Evolutionary conservation across 2,329 filamentous ascomycete species (phyloP), one percentile per base, ranked within the genome.

Genomic region (Juglanconis oblonga): DNA sequence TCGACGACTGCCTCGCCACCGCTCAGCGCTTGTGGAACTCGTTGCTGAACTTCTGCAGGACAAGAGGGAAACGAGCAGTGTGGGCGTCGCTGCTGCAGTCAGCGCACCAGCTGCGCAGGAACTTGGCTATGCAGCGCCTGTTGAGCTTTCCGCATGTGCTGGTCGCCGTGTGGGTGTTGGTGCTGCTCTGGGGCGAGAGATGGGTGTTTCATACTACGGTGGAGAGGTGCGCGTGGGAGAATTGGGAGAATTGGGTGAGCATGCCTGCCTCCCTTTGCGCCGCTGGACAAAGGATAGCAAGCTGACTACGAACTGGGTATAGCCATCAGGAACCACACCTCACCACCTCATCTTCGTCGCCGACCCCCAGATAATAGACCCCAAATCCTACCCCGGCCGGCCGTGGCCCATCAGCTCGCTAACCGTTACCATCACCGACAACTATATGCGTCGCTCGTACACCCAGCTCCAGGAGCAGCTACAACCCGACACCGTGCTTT

Each of bases 241-340:
- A 83, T 45, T 99, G 95, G 95, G 95, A 99, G 79, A 82, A 85
- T 74, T 99, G 95, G 93, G 92, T 96, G 80, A 70, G 84, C 68
- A 47, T 52, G 59, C 9, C 4, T 11, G 4, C 7, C 14, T 53
- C 29, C 38, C 11, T 14, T 13, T 29, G 29, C 14, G 5, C 14
- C 6, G 32, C 33, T 17, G 42, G 24, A 14, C 6, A 10, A 29
- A 29, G n/a, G 7, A 49, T 31, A 36, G 9, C 3, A 51, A 45
- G 58, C 61, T 63, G 48, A 63, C 55, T 5, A 17, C 17, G 3
- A 13, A 49, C 52, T 40, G 47, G 11, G 6, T 58, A 42, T 70
- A 97, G 95, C 91, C 92, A 56, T 76, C 83, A 68, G 86, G 82
- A 66, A 89, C 93, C 54, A 86, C 83, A 38, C 95, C 95, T 33